Evolutionary conservation across 768 basidiomycete genomes (phyloP), one percentile per base, ranked within the genome.

Genomic region (Paxillus ammoniavirescens): DNA sequence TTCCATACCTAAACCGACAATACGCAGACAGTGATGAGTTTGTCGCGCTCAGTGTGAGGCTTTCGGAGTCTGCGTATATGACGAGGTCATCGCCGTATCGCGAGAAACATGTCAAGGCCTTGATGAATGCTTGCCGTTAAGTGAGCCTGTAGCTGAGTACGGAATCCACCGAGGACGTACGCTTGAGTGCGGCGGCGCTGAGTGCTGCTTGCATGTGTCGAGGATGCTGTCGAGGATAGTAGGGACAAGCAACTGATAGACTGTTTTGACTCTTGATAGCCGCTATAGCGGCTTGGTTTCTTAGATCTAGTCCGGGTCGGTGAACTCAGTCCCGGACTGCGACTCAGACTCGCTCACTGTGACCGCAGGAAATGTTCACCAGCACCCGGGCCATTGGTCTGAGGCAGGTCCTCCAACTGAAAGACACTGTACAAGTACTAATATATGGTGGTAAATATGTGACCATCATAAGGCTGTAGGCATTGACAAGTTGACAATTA

Each of bases 1-100:
- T 79, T 8, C 75, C 74, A 59, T 86, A 90, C 65, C 81, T 84
- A 73, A 93, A 87, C 13, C 88, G 81, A 68, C 84, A 87, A 63
- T 89, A 93, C 10, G 91, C 91, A 37, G 91, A 88, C 63, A 86
- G 81, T 5, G 91, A 85, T 3, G 86, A 83, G 69, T 93, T 93
- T 21, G 87, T 90, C 2, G 85, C 74, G 49, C 87, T 89, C 26
- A 93, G 67, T 6, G 83, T 77, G 31, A 93, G 65, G 33, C 73
- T 70, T 35, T 86, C 83, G 0, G 76, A 65, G 8, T 82, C 80
- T 8, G 87, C 89, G 53, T 83, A 78, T 40, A 93, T 77, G 36
- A 80, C 77, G 41, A 93, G 72, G 56, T 93, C 89, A 54, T 93
- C 91, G 47, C 91, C 89, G 65, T 91, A 93, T 72, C 80, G 84